A percentile compares a stretch with the other conserved stretches of the same genome.
Evolutionary conservation across 2,329 filamentous ascomycete genomes (phyloP).

Genomic region (Madurella fahalii): DNA sequence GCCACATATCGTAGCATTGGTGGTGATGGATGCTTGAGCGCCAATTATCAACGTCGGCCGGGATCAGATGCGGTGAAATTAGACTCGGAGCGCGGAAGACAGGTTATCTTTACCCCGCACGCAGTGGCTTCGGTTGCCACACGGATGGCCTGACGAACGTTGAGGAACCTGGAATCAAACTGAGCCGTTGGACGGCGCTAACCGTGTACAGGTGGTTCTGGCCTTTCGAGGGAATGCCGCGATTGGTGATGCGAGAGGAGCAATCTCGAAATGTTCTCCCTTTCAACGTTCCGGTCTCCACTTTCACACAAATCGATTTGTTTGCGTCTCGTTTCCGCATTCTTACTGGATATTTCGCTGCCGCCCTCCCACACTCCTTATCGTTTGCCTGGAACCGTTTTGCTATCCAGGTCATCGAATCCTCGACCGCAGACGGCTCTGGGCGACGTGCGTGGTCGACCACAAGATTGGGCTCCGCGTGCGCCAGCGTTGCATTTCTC

Average conservation of each 20-base stretch:
- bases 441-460: neutral
- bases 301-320: neutral
- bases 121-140: too few relatives aligned
- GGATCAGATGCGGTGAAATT: neutral
- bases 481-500: constrained; percentile 11
- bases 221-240: neutral
- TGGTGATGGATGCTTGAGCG: too few relatives aligned
- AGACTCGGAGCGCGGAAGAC: neutral
- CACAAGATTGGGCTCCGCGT: neutral
- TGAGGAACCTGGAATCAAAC: neutral
- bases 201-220: neutral
- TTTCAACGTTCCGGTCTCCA: neutral
- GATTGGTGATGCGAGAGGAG: neutral
- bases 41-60: too few relatives aligned
- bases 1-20: too few relatives aligned
- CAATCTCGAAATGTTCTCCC: neutral
- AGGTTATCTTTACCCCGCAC: neutral
- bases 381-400: neutral
- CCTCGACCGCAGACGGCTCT: neutral
- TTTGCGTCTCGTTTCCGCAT: neutral
- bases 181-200: neutral
- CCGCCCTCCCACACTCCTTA: neutral
- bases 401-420: neutral
- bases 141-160: too few relatives aligned
- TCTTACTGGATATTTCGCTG: neutral